Conservation (phyloP, 352 stramenopile genomes). For the Pythium insidiosum region DNA sequence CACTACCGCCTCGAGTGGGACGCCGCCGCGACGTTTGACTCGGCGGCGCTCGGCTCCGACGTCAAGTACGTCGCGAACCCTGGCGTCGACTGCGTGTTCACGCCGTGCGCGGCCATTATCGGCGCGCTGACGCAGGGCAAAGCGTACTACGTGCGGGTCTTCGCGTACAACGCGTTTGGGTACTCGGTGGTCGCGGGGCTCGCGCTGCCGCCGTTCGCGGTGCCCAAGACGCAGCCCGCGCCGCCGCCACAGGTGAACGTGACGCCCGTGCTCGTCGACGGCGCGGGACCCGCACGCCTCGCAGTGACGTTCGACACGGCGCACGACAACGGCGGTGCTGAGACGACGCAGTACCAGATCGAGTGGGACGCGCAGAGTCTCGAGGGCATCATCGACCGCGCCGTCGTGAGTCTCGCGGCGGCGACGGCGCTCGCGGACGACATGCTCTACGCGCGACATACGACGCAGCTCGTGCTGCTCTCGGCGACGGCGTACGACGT, state of each 20-base stretch:
- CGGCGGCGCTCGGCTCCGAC: slow-evolving; percentile 52
- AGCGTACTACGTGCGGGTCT: slow-evolving; percentile 88
- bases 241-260: slow-evolving; percentile 51
- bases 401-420: slow-evolving; percentile 15
- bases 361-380: slow-evolving; percentile 91
- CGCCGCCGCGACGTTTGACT: slow-evolving; percentile 71
- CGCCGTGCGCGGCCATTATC: slow-evolving; percentile 80
- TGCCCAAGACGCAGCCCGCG: slow-evolving; percentile 70
- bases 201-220: slow-evolving; percentile 53
- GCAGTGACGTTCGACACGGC: slow-evolving; percentile 69
- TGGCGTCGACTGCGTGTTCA: slow-evolving; percentile 67
- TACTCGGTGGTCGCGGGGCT: slow-evolving; percentile 72
- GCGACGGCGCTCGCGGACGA: slow-evolving; percentile 27
- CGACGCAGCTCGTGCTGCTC: slow-evolving; percentile 87
- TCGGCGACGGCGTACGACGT: slow-evolving; percentile 78
- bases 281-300: slow-evolving; percentile 40
- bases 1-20: slow-evolving; percentile 97
- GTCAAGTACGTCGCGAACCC: slow-evolving; percentile 59
- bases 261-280: slow-evolving; percentile 11
- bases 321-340: slow-evolving; percentile 72
- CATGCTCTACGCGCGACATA: slow-evolving; percentile 76
- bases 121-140: slow-evolving; percentile 60
- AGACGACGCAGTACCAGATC: slow-evolving; percentile 86
- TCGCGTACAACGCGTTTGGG: slow-evolving; percentile 89
- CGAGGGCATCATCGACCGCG: slow-evolving; percentile 33